Percentiles rank a stretch among this genome's conserved stretches.
Evolutionary conservation across 352 stramenopile species (phyloP).

Genomic region (Plasmopara viticola): DNA sequence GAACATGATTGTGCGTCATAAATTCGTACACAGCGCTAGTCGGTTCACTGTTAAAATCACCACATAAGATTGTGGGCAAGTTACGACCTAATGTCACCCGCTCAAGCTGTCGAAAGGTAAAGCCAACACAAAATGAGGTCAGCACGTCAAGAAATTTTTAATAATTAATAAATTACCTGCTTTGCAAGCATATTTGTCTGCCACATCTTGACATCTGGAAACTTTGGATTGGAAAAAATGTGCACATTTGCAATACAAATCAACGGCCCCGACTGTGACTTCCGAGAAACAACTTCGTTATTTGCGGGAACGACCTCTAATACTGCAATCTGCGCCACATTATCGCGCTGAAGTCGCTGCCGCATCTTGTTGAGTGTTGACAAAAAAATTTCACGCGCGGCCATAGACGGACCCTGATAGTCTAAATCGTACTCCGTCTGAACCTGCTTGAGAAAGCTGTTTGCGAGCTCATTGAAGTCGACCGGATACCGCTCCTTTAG

Average conservation of each 20-base stretch:
- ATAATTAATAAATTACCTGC: conserved; percentile 33
- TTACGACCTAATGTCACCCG: conserved; percentile 58
- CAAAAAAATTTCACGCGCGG: conserved; percentile 55
- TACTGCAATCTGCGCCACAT: conserved; percentile 96
- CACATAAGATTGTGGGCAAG: conserved; percentile 95
- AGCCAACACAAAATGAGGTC: conserved; percentile 1
- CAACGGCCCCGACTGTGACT: conserved; percentile 50
- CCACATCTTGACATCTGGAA: conserved; percentile 99
- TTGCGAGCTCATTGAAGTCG: conserved; percentile 95
- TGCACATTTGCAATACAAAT: conserved; percentile 98
- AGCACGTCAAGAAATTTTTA: background rate
- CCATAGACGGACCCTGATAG: conserved; percentile 59
- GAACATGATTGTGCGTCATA: conserved; percentile 85
- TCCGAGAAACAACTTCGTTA: conserved; percentile 45
- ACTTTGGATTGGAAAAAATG: conserved; percentile 98
- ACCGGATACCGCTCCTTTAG: conserved; percentile 91
- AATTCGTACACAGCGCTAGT: conserved; percentile 96
- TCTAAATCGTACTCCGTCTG: conserved; percentile 76
- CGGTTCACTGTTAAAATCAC: conserved; percentile 98
- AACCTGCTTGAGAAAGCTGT: conserved; percentile 57
- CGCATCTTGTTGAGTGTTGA: conserved; percentile 46
- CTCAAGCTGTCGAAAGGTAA: conserved; percentile 47
- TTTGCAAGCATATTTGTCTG: conserved; percentile 89
- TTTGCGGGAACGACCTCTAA: conserved; percentile 90
- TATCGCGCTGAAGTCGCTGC: conserved; percentile 94